Base-by-base conservation (phyloP, 768 basidiomycete genomes). In the Macrolepiota fuliginosa region DNA sequence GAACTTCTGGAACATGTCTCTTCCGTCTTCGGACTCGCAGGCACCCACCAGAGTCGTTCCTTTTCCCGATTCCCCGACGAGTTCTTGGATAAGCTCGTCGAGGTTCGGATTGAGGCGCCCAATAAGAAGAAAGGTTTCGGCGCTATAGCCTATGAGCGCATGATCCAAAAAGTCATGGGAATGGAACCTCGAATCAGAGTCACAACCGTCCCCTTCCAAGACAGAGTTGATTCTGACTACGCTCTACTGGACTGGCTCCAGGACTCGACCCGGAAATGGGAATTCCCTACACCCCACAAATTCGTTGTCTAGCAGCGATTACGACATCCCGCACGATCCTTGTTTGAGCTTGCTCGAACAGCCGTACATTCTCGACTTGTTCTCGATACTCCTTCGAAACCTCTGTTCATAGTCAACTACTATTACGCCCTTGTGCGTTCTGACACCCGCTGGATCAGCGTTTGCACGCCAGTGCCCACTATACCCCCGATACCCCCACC, bases 401-500 rank as follows among this genome's bases (percentile, higher is more conserved):
- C 32, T 22, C 37, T 37, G 22, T 54, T 39, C 32, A 39, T 53
- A 54, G 22, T 24, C 36, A 22, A 19, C 19, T 27, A 35, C 29
- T 24, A 54, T 54, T 54, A 24, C 37, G n/a, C 45, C 56, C 27
- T 35, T 29, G 56, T 47, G 15, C 57, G 47, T 37, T 29, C 50
- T 36, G 29, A 10, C 40, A 57, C 15, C 25, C 50, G 29, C 27
- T 58, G 42, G 15, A 46, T 29, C 47, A 54, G 39, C 47, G 53
- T 54, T 35, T 37, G 45, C 45, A 54, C 45, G 2, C 60, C 53
- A 52, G 19, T 3, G 24, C 56, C n/a, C 13, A 54, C 29, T 22
- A 62, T 42, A 56, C 62, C 55, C 6, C 46, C 53, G 17, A 61
- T 49, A 37, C 53, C 53, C 36, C 60, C 60, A 6, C 60, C 46